phyloP scores from a whole-genome alignment of 1,284 basidiomycete genomes.

The Cutaneotrichosporon dermatis region DNA sequence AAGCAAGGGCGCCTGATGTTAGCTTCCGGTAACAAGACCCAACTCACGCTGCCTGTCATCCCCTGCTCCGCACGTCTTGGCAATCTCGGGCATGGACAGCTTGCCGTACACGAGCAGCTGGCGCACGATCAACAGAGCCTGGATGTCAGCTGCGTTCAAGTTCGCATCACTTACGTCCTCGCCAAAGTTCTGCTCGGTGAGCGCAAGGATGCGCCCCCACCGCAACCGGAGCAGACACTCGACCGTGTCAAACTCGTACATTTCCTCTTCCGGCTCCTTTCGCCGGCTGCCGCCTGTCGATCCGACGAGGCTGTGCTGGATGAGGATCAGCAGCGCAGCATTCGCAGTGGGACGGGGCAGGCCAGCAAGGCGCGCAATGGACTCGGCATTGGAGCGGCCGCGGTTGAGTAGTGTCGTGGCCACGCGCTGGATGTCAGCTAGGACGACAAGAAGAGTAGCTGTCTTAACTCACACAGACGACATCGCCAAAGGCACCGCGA shows the following conservation, averaged over 20 bases:
- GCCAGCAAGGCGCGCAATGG: conserved; percentile 59
- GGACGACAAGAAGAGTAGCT: too few species aligned
- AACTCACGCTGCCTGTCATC: conserved; percentile 8
- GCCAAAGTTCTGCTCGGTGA: conserved; percentile 66
- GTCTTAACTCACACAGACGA: conserved; percentile 40
- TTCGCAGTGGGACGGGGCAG: conserved; percentile 58
- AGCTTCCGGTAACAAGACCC: background rate
- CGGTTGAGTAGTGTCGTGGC: conserved; percentile 75
- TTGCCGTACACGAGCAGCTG: conserved; percentile 80
- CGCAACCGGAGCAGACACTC: conserved; percentile 73
- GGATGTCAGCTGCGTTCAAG: conserved; percentile 3
- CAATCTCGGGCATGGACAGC: conserved; percentile 57
- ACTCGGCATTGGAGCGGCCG: conserved; percentile 69
- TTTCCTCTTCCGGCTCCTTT: conserved; percentile 62
- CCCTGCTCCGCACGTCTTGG: conserved; percentile 15
- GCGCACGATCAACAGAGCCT: conserved; percentile 72
- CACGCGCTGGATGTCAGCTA: conserved; percentile 58
- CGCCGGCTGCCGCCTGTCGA: conserved; percentile 58
- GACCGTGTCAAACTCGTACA: conserved; percentile 62
- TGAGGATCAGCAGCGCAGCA: conserved; percentile 71
- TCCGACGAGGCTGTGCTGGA: conserved; percentile 90
- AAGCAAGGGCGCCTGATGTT: background rate
- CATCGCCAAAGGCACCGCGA: conserved; percentile 43
- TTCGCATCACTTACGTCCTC: conserved; percentile 55
- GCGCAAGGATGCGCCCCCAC: conserved; percentile 73